Conservation (phyloP, 345 rosid genomes). For the Camelina neglecta region DNA sequence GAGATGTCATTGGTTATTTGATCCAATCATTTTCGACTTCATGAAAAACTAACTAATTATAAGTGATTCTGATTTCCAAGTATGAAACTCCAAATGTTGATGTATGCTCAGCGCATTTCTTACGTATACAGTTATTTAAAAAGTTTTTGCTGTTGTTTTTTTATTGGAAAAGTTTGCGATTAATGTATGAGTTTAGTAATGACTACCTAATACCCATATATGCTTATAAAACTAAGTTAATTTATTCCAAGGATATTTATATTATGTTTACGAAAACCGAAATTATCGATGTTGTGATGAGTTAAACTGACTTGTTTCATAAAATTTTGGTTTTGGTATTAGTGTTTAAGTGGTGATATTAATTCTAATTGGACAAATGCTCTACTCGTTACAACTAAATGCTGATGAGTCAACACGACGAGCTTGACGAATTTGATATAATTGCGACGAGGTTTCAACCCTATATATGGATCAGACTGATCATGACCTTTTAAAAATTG, state of each 20-base stretch:
- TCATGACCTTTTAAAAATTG: background rate
- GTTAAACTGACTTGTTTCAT: background rate
- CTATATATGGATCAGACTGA: background rate
- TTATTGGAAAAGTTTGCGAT: background rate
- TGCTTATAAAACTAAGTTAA: too few relatives aligned
- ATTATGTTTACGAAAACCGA: background rate
- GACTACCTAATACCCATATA: background rate
- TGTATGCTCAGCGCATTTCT: conserved; percentile 2
- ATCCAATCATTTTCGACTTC: conserved; percentile 22
- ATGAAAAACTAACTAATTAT: conserved; percentile 11
- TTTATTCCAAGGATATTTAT: background rate
- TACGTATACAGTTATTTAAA: background rate
- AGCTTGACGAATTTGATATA: background rate
- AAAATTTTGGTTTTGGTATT: background rate
- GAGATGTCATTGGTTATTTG: conserved; percentile 18
- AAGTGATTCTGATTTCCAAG: conserved; percentile 16
- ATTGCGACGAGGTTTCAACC: background rate
- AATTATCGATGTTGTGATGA: background rate
- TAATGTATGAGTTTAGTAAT: background rate
- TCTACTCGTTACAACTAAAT: background rate
- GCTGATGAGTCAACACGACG: background rate
- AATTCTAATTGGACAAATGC: background rate
- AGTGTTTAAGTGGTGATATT: background rate
- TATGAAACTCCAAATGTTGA: conserved; percentile 9
- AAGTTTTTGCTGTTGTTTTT: background rate